These are phyloP conservation scores for Moesziomyces antarcticus DNA, from an alignment of 1,284 basidiomycete species.

Conservation along the genomic window DNA sequence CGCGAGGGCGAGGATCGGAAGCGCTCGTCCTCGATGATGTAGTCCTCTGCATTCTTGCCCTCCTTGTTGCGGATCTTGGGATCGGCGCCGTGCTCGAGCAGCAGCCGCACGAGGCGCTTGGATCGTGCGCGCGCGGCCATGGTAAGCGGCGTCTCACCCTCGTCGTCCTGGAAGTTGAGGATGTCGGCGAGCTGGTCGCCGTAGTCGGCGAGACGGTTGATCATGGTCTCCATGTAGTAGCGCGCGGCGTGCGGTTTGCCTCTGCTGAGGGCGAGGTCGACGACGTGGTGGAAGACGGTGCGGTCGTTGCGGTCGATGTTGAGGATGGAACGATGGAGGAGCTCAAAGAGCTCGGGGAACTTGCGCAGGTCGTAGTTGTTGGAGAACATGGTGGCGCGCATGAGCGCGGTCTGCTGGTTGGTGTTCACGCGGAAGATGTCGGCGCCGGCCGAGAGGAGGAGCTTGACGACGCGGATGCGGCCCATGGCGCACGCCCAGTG, in stretches of 20 bases:
- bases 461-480: constrained; percentile 92
- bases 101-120: constrained; percentile 93
- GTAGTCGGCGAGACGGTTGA: constrained; percentile 89
- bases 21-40: constrained; percentile 97
- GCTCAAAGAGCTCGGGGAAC: constrained; percentile 96
- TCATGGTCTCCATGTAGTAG: constrained; percentile 98
- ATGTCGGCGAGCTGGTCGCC: constrained; percentile 97
- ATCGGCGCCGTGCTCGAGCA: constrained; percentile 96
- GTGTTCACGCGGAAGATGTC: constrained; percentile 98
- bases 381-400: constrained; percentile 99
- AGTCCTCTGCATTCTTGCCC: constrained; percentile 97
- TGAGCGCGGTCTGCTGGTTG: constrained; percentile 94
- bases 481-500: constrained; percentile 99
- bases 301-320: constrained; percentile 99
- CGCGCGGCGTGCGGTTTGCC: constrained; percentile 96
- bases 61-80: constrained; percentile 95
- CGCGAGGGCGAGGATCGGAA: constrained; percentile 84
- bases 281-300: constrained; percentile 98
- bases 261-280: constrained; percentile 97
- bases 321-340: constrained; percentile 93
- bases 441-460: constrained; percentile 91
- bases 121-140: constrained; percentile 95
- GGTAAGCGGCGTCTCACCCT: constrained; percentile 96
- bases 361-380: constrained; percentile 99
- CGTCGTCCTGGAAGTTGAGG: constrained; percentile 99